Conservation (phyloP, 78 protist species). For the Chrysochromulina tobinii region DNA sequence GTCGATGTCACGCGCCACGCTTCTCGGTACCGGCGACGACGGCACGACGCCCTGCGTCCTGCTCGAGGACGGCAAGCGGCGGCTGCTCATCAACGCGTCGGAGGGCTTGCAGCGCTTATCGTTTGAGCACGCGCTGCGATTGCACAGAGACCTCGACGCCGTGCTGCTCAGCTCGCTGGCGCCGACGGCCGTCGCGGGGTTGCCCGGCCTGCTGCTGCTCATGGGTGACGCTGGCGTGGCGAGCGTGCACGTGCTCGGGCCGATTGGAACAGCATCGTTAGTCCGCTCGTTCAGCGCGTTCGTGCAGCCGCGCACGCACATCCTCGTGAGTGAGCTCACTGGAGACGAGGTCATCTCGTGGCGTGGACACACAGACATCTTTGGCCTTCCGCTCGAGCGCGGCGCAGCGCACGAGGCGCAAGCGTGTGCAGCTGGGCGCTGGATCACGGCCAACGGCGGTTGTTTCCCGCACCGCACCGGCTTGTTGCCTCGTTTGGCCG, state of each 20-base stretch:
- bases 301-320: not conserved
- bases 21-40: slow-evolving; percentile 8
- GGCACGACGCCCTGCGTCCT: slow-evolving; percentile 5
- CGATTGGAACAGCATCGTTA: not conserved
- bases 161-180: not conserved
- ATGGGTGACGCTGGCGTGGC: not conserved
- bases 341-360: not conserved
- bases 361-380: not conserved
- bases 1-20: too few relatives aligned
- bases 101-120: slow-evolving; percentile 1
- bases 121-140: not conserved
- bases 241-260: not conserved
- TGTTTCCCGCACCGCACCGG: too few relatives aligned
- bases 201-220: not conserved
- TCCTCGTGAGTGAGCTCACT: not conserved
- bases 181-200: not conserved
- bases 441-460: too few relatives aligned
- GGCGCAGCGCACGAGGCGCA: too few relatives aligned
- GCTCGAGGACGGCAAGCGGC: not conserved
- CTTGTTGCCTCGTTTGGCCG: too few relatives aligned
- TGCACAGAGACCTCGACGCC: not conserved
- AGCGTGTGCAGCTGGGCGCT: too few relatives aligned
- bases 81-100: slow-evolving; percentile 11
- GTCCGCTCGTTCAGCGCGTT: not conserved
- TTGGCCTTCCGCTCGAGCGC: not conserved